Conservation (phyloP, 352 stramenopile genomes). For the Blastocystis sp. region DNA sequence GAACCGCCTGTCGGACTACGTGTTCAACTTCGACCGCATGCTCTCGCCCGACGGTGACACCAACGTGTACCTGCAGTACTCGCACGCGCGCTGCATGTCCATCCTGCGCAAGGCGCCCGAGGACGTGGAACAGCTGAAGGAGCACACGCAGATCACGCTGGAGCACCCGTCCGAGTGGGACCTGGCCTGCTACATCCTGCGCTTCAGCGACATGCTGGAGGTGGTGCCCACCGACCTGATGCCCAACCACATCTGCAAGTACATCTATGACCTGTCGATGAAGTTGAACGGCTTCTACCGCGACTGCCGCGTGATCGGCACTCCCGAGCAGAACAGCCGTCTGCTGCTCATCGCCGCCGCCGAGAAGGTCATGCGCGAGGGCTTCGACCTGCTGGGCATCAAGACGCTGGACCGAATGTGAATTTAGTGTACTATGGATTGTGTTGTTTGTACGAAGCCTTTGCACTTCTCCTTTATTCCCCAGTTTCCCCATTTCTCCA, state of each 20-base stretch:
- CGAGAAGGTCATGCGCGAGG: constrained; percentile 87
- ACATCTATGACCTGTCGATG: constrained; percentile 46
- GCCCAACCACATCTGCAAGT: not conserved
- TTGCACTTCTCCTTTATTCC: not conserved
- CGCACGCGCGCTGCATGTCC: constrained; percentile 90
- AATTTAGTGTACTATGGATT: constrained; percentile 70
- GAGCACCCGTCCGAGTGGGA: constrained; percentile 80
- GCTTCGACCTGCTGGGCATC: constrained; percentile 87
- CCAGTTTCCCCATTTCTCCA: constrained; percentile 45
- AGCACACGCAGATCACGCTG: constrained; percentile 73
- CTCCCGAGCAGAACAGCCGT: constrained; percentile 43
- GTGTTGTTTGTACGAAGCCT: constrained; percentile 1
- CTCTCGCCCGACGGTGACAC: constrained; percentile 97
- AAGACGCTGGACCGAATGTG: constrained; percentile 88
- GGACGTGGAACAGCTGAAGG: constrained; percentile 73
- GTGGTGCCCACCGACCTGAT: not conserved
- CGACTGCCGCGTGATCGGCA: constrained; percentile 45
- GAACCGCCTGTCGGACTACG: constrained; percentile 94
- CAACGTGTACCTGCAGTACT: constrained; percentile 97
- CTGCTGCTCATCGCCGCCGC: constrained; percentile 88
- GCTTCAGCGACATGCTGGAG: not conserved
- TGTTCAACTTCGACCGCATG: constrained; percentile 99
- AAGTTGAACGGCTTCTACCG: constrained; percentile 54
- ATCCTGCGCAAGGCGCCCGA: constrained; percentile 87
- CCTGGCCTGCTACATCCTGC: not conserved